A percentile compares a stretch with the other conserved stretches of the same genome.
These are phyloP conservation scores for Sanghuangporus sanghuang DNA, from an alignment of 1,284 basidiomycete species.

Conservation along the genomic window DNA sequence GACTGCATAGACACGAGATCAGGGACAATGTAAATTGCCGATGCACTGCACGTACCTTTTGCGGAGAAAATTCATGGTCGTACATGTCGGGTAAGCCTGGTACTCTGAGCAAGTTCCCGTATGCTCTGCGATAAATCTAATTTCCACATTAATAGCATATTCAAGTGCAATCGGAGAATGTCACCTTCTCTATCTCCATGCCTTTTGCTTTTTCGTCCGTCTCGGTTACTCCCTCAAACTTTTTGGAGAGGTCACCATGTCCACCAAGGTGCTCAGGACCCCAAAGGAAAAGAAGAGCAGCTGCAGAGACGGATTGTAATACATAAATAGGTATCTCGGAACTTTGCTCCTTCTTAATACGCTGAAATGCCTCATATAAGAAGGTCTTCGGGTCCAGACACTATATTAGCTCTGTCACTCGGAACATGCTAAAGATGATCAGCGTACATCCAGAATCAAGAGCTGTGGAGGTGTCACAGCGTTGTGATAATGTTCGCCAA, in stretches of 20 bases:
- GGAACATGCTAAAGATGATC: background rate
- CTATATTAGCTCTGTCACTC: too few species aligned
- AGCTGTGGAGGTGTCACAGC: constrained; percentile 1
- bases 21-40: background rate
- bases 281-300: background rate
- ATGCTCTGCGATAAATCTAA: background rate
- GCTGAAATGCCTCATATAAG: background rate
- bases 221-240: background rate
- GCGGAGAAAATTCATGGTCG: constrained; percentile 10
- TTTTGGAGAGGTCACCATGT: background rate
- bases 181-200: background rate
- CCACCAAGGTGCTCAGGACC: background rate
- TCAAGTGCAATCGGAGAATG: background rate
- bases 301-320: constrained; percentile 3
- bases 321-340: constrained; percentile 6
- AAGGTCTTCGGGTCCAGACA: background rate
- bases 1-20: background rate
- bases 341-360: background rate
- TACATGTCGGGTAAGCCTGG: constrained; percentile 12
- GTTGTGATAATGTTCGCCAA: too few species aligned
- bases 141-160: background rate
- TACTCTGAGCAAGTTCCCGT: background rate
- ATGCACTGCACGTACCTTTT: background rate
- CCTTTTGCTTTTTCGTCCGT: background rate
- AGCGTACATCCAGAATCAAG: constrained; percentile 7